Conservation (phyloP, 2,329 filamentous ascomycete genomes). For the Phyllosticta citrichinensis region DNA sequence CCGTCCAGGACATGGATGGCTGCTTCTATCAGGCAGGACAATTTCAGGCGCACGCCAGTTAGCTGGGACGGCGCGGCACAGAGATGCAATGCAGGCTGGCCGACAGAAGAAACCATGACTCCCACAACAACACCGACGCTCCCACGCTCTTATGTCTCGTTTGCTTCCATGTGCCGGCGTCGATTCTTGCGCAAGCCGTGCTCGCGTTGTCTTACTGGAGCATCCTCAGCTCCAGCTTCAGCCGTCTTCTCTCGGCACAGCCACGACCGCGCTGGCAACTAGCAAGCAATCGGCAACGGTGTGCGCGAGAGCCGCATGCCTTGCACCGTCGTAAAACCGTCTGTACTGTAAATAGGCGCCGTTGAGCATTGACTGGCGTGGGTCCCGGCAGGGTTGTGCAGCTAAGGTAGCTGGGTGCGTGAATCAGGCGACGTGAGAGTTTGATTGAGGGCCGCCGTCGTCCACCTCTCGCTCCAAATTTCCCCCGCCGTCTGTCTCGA, state of each 20-base stretch:
- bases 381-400: background rate
- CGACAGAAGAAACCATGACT: background rate
- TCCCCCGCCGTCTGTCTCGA: background rate
- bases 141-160: background rate
- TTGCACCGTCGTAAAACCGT: background rate
- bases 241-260: background rate
- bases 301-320: background rate
- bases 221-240: background rate
- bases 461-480: background rate
- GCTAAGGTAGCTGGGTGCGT: background rate
- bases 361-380: background rate
- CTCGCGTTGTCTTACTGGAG: background rate
- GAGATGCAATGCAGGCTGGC: background rate
- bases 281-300: background rate
- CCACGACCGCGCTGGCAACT: background rate
- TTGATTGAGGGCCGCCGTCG: background rate
- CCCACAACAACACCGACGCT: background rate
- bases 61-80: background rate
- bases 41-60: background rate
- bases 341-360: background rate
- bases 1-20: background rate
- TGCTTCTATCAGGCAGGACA: background rate
- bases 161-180: background rate
- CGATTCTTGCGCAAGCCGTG: background rate
- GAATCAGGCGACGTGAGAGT: background rate